A percentile compares a stretch with the other conserved stretches of the same genome.
Evolutionary conservation across 345 rosid species (phyloP).

Genomic region (Reutealis trisperma): DNA sequence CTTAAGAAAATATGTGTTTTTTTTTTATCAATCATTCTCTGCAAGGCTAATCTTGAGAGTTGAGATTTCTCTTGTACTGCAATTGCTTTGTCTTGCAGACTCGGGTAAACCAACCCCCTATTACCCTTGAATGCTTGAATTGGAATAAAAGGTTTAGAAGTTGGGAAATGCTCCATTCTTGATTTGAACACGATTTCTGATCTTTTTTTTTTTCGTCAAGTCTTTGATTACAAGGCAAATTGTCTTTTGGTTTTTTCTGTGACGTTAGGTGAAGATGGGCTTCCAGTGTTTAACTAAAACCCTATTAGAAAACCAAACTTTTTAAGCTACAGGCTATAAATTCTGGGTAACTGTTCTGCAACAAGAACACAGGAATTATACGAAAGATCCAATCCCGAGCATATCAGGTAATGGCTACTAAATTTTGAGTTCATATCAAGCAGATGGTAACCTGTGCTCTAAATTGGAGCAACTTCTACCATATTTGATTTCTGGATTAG

Average conservation of each 20-base stretch:
- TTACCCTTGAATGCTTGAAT: constrained; percentile 43
- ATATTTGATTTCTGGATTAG: background rate
- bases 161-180: constrained; percentile 12
- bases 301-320: background rate
- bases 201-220: constrained; percentile 8
- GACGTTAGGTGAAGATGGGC: constrained; percentile 29
- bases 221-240: constrained; percentile 37
- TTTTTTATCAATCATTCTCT: constrained; percentile 5
- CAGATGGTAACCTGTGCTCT: background rate
- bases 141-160: constrained; percentile 41
- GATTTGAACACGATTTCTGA: background rate
- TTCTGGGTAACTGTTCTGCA: background rate
- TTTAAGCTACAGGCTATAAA: background rate
- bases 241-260: background rate
- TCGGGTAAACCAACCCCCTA: constrained; percentile 13
- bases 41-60: constrained; percentile 16
- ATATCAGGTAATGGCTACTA: background rate
- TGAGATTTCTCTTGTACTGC: background rate
- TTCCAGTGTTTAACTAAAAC: background rate
- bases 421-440: background rate
- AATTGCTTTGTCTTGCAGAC: constrained; percentile 60
- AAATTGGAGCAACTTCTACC: background rate
- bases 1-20: background rate
- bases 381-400: background rate
- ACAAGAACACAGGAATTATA: background rate